phyloP scores from a whole-genome alignment of 805 yeast species.

The Monosporozyma servazzii region DNA sequence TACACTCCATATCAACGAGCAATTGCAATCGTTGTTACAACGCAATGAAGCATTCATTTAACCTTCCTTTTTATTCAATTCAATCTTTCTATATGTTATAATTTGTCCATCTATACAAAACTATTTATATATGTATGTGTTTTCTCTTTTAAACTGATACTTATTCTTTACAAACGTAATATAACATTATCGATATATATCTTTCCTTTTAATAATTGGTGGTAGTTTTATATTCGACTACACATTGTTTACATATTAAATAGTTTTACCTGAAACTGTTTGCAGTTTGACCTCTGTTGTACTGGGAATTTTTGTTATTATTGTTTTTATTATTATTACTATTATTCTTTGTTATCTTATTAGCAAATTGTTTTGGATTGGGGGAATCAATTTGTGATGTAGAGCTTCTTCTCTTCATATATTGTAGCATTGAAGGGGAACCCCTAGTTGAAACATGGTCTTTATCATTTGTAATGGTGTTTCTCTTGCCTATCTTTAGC shows the following conservation, averaged over 20 bases:
- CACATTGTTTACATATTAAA: too few relatives aligned
- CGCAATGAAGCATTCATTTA: neutral
- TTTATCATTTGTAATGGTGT: constrained; percentile 11
- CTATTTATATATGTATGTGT: neutral
- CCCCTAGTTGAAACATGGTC: neutral
- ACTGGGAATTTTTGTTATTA: neutral
- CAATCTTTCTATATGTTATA: neutral
- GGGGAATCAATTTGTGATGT: constrained; percentile 7
- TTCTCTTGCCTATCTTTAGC: constrained; percentile 17
- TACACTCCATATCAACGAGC: neutral
- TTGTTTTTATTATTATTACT: neutral
- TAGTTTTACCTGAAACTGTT: neutral
- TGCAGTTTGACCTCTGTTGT: neutral
- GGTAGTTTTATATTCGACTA: too few relatives aligned
- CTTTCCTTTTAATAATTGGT: too few relatives aligned
- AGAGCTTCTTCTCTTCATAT: constrained; percentile 7
- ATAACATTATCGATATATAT: neutral
- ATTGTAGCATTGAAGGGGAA: neutral
- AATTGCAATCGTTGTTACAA: neutral
- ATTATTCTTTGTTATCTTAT: neutral
- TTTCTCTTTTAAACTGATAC: neutral
- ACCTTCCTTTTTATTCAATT: neutral
- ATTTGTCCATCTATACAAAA: neutral
- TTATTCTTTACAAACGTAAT: neutral
- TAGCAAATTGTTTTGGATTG: neutral